A percentile compares a stretch with the other conserved stretches of the same genome.
Evolutionary conservation across 768 basidiomycete species (phyloP).

Genomic region (Termitomyces eurrhizus): DNA sequence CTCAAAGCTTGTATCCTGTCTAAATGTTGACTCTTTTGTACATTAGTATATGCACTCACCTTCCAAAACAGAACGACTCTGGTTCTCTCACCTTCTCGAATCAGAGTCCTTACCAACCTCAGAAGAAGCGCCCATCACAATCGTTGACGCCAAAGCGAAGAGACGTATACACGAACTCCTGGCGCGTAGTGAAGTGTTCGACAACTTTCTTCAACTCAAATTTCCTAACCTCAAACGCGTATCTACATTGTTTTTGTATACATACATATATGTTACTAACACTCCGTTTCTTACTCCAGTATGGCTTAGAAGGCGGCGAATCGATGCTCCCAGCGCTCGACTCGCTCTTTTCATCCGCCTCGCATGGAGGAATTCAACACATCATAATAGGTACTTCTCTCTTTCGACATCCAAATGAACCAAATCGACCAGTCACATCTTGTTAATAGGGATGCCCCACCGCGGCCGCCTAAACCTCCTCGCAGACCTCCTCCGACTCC

Average conservation of each 20-base stretch:
- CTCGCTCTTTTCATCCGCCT: constrained; percentile 63
- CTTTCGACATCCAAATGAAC: background rate
- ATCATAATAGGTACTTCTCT: constrained; percentile 50
- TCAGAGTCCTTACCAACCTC: constrained; percentile 41
- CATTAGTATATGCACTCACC: constrained; percentile 79
- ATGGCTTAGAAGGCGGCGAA: constrained; percentile 90
- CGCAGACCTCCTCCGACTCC: constrained; percentile 67
- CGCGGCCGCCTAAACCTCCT: constrained; percentile 85
- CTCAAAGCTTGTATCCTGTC: background rate
- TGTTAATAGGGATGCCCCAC: constrained; percentile 71
- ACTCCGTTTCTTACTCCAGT: constrained; percentile 33
- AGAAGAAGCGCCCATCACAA: constrained; percentile 27
- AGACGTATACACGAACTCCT: constrained; percentile 65
- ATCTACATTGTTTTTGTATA: constrained; percentile 12
- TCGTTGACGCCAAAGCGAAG: constrained; percentile 35
- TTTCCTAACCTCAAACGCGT: constrained; percentile 84
- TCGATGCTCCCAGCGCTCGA: constrained; percentile 91
- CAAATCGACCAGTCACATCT: background rate
- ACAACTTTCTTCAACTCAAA: constrained; percentile 81
- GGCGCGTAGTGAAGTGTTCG: constrained; percentile 74
- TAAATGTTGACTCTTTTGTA: background rate
- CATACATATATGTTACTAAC: background rate
- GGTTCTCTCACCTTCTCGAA: constrained; percentile 88
- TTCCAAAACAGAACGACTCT: constrained; percentile 78
- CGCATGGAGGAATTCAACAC: constrained; percentile 62